Conservation (phyloP, 345 rosid genomes). For the Gossypium australe region DNA sequence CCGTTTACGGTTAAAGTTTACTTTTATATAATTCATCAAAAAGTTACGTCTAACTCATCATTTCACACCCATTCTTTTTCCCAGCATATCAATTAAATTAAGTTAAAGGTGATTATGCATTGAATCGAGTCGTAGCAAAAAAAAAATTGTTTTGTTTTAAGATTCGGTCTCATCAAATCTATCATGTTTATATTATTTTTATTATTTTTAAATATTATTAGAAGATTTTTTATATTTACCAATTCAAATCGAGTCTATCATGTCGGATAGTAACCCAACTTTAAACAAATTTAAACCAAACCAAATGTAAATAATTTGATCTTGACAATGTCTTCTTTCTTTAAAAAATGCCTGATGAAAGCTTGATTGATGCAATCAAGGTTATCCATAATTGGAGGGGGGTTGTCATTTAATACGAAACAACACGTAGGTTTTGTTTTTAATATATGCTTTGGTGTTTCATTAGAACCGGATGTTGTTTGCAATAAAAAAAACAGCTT, state of each 20-base stretch:
- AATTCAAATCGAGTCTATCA: neutral
- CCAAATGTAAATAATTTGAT: constrained; percentile 5
- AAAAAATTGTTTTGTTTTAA: too few relatives aligned
- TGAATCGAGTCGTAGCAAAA: too few relatives aligned
- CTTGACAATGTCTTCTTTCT: neutral
- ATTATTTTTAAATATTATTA: neutral
- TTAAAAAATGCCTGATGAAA: neutral
- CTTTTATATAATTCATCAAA: too few relatives aligned
- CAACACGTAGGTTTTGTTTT: constrained; percentile 3
- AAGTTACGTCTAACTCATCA: neutral
- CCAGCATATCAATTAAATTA: neutral
- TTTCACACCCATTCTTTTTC: neutral
- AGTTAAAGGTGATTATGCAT: too few relatives aligned
- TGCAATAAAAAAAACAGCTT: neutral
- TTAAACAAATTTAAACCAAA: neutral
- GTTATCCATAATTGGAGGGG: constrained; percentile 16
- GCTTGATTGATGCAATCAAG: constrained; percentile 10
- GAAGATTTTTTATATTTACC: neutral
- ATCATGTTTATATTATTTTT: too few relatives aligned
- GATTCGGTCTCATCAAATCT: too few relatives aligned
- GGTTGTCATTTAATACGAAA: constrained; percentile 8
- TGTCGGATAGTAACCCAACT: neutral
- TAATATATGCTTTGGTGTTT: neutral
- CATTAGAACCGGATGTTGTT: neutral
- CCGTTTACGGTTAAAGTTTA: constrained; percentile 13